Percentiles rank a stretch among this genome's conserved stretches.
phyloP scores from a whole-genome alignment of 306 rosid genomes.

The Quercus bicolor region DNA sequence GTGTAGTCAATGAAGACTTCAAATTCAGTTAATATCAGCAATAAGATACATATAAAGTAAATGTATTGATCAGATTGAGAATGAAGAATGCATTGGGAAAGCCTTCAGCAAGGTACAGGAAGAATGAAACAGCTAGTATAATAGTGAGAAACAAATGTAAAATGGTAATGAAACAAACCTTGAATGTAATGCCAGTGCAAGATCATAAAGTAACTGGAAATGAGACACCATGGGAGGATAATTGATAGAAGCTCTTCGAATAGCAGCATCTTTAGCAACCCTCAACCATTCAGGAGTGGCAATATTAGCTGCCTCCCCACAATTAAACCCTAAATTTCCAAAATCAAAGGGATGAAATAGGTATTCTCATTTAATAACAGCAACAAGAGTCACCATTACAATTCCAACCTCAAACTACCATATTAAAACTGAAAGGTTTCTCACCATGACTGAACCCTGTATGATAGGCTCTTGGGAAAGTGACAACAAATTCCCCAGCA shows the following conservation, averaged over 20 bases:
- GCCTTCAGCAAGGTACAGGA: conserved; percentile 5
- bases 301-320: conserved; percentile 97
- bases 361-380: conserved; percentile 15
- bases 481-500: conserved; percentile 98
- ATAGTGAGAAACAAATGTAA: conserved; percentile 22
- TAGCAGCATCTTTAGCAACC: conserved; percentile 96
- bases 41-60: background rate
- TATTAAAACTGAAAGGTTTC: conserved; percentile 24
- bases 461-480: conserved; percentile 99
- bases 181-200: conserved; percentile 82
- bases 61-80: background rate
- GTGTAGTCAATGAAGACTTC: background rate
- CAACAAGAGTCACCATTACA: conserved; percentile 1
- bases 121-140: conserved; percentile 1
- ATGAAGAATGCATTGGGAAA: background rate
- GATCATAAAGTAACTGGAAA: conserved; percentile 97
- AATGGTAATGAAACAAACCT: conserved; percentile 55
- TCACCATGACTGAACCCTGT: conserved; percentile 99
- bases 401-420: background rate
- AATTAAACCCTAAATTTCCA: conserved; percentile 74
- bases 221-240: conserved; percentile 99
- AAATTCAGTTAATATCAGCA: background rate
- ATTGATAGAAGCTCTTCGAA: conserved; percentile 94
- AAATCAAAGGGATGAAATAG: conserved; percentile 28
- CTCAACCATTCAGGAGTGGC: conserved; percentile 99